Base-by-base conservation (phyloP, 495 filamentous ascomycete species). In the Xylaria nigripes region DNA sequence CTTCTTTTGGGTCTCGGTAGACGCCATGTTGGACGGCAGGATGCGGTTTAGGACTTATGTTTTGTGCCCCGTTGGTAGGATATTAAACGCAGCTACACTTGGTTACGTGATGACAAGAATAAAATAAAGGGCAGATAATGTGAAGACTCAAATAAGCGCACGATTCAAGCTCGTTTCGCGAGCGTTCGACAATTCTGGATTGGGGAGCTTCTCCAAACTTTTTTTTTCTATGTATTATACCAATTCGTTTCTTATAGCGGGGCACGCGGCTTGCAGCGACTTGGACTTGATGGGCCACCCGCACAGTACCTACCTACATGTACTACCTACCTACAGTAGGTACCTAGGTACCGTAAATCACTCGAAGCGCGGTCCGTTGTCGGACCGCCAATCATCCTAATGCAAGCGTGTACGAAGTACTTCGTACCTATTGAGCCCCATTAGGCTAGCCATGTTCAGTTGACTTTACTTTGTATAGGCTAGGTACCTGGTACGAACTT, bases 161-260 rank as follows among this genome's bases (percentile, higher is more conserved):
- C 27, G 10, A 30, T 4, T 10, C 27, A 10, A 30, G 27, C 27
- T n/a, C n/a, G 2, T 36, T 36, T 5, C 6, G 10, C 32, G 32
- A n/a, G n/a, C n/a, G n/a, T n/a, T n/a, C n/a, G n/a, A n/a, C n/a
- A 12, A 6, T 13, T 15, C 18, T 22, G 49, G 47, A 50, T 2
- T 44, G 19, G 30, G 24, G 32, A 30, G 19, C 48, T 32, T 46
- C 32, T 27, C 42, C 29, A 16, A 57, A 48, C 46, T 56, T 66
- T 66, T 66, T 60, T 68, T 68, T 66, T 66, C 58, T n/a, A n/a
- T n/a, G n/a, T n/a, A n/a, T n/a, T n/a, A n/a, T 36, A 12, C 32
- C 32, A 36, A 36, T 36, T 13, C 27, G 27, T 2, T 36, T 36
- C 32, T 36, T 36, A 15, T 36, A 13, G 32, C 32, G 32, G 32